Evolutionary conservation across 306 rosid species (phyloP), one percentile per base, ranked within the genome.

Genomic region (Dryas octopetala): DNA sequence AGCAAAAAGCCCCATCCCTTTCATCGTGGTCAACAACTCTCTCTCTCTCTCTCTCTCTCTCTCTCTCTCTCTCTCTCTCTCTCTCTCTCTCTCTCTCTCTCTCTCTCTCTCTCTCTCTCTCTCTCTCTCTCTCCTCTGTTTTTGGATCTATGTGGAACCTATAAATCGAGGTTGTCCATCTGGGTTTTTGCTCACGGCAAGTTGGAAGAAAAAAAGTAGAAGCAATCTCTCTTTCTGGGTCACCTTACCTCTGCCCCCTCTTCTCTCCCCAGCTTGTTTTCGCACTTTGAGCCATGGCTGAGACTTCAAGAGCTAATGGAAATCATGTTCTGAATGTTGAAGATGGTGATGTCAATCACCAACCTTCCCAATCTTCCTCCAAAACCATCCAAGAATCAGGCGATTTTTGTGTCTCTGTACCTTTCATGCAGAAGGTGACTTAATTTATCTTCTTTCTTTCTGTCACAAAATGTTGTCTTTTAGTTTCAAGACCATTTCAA

Each of bases 341-440:
- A 49, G 81, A 85, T 28, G 91, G 75, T 62, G 70, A 17, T 6
- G 65, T 9, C 8, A 63, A 58, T 60, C 62, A 46, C 23, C 23
- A 23, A 23, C 23, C 23, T 23, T 23, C 23, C 23, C 23, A 23
- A 28, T 64, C 59, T 40, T n/a, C 79, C 26, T 32, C 85, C 40
- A 63, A 71, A 64, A 7, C 74, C 68, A 1, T 1, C 45, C 66
- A 76, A 69, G 75, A 10, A 45, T 62, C 84, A 7, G 19, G 63
- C 73, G 7, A 62, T 66, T 19, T 65, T 54, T 54, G 51, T 40
- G 14, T 74, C 62, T 80, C 85, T 40, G 78, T 89, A 2, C 78
- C 83, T 77, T 86, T 95, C 83, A 51, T 89, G 57, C 98, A 91
- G 68, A 90, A 91, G 97, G 98, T 91, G 54, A 50, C 38, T 43